phyloP scores from a whole-genome alignment of 805 yeast species.

The Cyberlindnera xylosilytica region DNA sequence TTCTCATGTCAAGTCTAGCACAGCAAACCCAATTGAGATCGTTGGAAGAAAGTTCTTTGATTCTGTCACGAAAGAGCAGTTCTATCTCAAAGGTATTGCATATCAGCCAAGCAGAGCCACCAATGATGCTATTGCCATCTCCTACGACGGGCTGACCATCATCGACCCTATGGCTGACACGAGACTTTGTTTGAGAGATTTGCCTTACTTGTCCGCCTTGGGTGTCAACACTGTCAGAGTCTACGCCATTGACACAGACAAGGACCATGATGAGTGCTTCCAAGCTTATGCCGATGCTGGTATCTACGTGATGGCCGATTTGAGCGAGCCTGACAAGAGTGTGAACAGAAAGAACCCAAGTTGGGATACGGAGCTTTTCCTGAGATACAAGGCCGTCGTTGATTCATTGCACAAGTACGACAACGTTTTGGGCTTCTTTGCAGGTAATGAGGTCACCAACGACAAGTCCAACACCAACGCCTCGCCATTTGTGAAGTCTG shows the following conservation, averaged over 20 bases:
- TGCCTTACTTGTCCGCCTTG: conserved; percentile 68
- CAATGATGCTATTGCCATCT: conserved; percentile 34
- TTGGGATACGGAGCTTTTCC: conserved; percentile 71
- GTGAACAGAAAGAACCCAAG: conserved; percentile 73
- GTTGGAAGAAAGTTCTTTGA: conserved; percentile 76
- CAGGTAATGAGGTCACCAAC: conserved; percentile 96
- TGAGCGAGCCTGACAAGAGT: conserved; percentile 80
- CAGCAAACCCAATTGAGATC: conserved; percentile 45
- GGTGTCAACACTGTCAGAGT: conserved; percentile 80
- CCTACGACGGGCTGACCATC: conserved; percentile 28
- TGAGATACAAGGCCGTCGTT: conserved; percentile 78
- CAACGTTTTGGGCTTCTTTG: conserved; percentile 90
- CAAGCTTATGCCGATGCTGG: conserved; percentile 73
- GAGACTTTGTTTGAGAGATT: conserved; percentile 71
- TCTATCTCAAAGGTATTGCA: conserved; percentile 84
- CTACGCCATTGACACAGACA: conserved; percentile 74
- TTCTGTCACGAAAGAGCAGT: conserved; percentile 70
- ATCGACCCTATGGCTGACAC: conserved; percentile 80
- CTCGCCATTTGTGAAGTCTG: conserved; percentile 94
- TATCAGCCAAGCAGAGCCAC: conserved; percentile 61
- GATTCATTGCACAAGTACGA: conserved; percentile 75
- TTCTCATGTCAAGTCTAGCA: not conserved
- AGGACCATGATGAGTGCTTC: conserved; percentile 79
- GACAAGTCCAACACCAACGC: conserved; percentile 80
- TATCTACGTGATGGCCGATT: conserved; percentile 86